Base-by-base conservation (phyloP, 495 filamentous ascomycete genomes). In the Penicillium macrosclerotiorum region DNA sequence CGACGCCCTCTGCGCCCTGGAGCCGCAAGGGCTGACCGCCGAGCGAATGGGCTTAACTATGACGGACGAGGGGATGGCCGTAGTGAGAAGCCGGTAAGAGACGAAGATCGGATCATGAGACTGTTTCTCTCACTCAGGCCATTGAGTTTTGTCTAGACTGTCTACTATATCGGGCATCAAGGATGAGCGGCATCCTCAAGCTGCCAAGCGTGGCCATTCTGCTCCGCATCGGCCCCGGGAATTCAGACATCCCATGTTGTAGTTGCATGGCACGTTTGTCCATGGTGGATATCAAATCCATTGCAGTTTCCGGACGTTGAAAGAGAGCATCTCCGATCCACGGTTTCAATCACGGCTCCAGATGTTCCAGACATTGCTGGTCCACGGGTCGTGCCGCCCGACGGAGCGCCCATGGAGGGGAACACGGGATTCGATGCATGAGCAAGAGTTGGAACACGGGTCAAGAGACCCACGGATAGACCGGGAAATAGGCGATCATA, bases 301-400 rank as follows among this genome's bases (percentile, higher is more conserved):
- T n/a, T n/a, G n/a, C n/a, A n/a, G n/a, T n/a, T n/a, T n/a, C n/a
- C n/a, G n/a, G n/a, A n/a, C n/a, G n/a, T n/a, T n/a, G n/a, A n/a
- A n/a, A n/a, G n/a, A n/a, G n/a, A 5, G n/a, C 24, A 19, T n/a
- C 18, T 41, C 23, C 18, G n/a, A 39, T 46, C 49, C 49, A 47
- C 19, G 45, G 50, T 50, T 50, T 42, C 31, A 29, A 25, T 24
- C 8, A 22, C 45, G 48, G 42, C 43, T 38, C 48, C 33, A 42
- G 37, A 43, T 34, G 27, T 42, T 37, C 37, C 49, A 40, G 12
- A 27, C 31, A 31, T 30, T 47, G 19, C 14, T 36, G 25, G 38
- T 49, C 49, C 49, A 37, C 22, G 49, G 49, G 19, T 51, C 25
- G 9, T 37, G 17, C 27, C 38, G 38, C 14, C n/a, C n/a, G n/a